Evolutionary conservation across 257 asterid species (phyloP).

Genomic region (Eucommia ulmoides): DNA sequence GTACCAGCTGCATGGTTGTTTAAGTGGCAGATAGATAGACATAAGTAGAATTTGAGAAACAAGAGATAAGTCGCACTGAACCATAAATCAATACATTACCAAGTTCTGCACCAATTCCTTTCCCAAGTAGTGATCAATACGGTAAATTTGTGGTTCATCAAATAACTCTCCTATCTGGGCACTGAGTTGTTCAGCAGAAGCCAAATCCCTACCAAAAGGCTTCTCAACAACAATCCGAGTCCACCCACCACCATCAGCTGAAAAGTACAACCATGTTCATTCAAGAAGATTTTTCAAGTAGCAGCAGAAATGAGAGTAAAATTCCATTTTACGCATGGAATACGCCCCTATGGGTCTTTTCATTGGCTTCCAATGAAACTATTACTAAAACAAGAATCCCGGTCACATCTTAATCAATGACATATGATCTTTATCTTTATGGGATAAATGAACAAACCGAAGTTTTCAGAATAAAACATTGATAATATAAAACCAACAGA

Average conservation of each 20-base stretch:
- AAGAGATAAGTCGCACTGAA: constrained; percentile 2
- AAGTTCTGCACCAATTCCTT: constrained; percentile 96
- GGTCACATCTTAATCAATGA: no score
- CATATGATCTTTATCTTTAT: no score
- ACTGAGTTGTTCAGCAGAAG: constrained; percentile 84
- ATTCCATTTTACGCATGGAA: not conserved
- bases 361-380: no score
- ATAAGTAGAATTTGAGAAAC: not conserved
- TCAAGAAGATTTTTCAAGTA: not conserved
- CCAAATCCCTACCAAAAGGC: constrained; percentile 97
- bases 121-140: constrained; percentile 97
- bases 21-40: constrained; percentile 10
- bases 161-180: constrained; percentile 89
- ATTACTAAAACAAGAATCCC: no score
- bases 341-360: no score
- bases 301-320: not conserved
- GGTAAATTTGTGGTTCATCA: constrained; percentile 87
- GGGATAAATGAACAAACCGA: no score
- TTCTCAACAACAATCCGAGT: constrained; percentile 96
- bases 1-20: constrained; percentile 71
- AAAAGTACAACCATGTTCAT: not conserved
- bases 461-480: no score
- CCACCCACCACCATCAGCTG: constrained; percentile 98
- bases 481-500: not conserved
- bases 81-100: constrained; percentile 34